Base-by-base conservation (phyloP, 2,329 filamentous ascomycete species). In the Aspergillus sp. region DNA sequence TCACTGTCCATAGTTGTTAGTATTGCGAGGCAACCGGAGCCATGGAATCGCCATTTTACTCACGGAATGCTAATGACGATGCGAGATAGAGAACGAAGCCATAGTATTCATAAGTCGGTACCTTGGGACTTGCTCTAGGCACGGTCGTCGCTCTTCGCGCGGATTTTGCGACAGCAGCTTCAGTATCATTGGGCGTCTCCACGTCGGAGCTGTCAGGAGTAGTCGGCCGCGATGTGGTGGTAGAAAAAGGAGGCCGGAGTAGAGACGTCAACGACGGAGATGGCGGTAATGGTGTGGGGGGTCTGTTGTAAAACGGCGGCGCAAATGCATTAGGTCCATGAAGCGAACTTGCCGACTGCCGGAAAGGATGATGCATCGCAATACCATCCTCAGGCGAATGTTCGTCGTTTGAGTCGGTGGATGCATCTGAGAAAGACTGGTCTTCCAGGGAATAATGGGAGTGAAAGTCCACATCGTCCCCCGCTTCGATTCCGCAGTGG, bases 81-180 rank as follows among this genome's bases (percentile, higher is more conserved):
- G 93, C 91, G 40, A 99, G 83, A 78, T 99, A 98, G 50, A 99
- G 84, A 54, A 96, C 93, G 77, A 99, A 99, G 72, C 95, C 95
- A 74, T 98, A 98, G 84, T 98, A 99, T 73, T 99, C 95, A 79
- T 99, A 98, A 0, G 95, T 99, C n/a, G 95, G 95, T 2, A 99
- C 93, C 72, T 95, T 92, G 2, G 95, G 95, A 54, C 89, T 89
- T 2, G 92, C 93, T 56, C 91, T 89, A 5, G 93, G 91, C 17
- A 96, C 86, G 2, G 84, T 88, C 61, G 80, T 83, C 60, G 79
- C 83, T 66, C 79, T 81, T 50, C 78, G 80, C 55, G 82, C 86
- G 27, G 83, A 86, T 70, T 77, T 82, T 27, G 87, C 82, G 39
- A 89, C 84, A 13, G 80, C 82, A 4, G 82, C 81, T 58, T 84